Percentiles rank a stretch among this genome's conserved stretches.
Conservation (phyloP, 75 land plant species). For the Cryptomeria japonica region DNA sequence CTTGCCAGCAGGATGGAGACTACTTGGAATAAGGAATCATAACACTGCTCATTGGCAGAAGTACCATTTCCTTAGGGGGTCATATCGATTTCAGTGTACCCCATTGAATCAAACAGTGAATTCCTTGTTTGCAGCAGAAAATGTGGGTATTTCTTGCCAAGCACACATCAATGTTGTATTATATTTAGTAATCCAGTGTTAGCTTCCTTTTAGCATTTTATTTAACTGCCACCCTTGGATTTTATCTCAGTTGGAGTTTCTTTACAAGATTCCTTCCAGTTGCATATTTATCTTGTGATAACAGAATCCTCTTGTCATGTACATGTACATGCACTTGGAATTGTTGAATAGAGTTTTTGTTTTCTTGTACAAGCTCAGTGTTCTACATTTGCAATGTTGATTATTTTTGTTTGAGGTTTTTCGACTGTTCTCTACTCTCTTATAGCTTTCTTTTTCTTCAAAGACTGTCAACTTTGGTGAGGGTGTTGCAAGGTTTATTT, state of each 20-base stretch:
- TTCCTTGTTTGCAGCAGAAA: neutral
- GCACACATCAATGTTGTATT: neutral
- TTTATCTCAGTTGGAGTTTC: neutral
- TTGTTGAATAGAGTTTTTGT: neutral
- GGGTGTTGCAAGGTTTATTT: neutral
- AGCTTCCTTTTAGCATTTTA: neutral
- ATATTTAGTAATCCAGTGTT: neutral
- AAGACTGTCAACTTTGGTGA: neutral
- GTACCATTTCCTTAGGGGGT: neutral
- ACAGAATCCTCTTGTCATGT: neutral
- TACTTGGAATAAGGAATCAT: neutral
- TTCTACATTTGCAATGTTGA: neutral
- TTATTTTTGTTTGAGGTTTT: neutral
- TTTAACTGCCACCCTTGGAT: neutral
- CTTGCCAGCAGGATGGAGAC: neutral
- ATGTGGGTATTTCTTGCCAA: neutral
- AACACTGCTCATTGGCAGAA: neutral
- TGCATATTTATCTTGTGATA: neutral
- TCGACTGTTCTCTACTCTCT: neutral
- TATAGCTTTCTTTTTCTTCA: neutral
- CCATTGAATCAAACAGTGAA: neutral
- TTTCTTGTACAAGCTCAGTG: neutral
- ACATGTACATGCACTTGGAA: neutral
- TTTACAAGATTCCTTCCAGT: neutral
- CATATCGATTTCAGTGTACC: neutral